Conservation (phyloP, 2,329 filamentous ascomycete genomes). For the Fusarium xyrophilum region DNA sequence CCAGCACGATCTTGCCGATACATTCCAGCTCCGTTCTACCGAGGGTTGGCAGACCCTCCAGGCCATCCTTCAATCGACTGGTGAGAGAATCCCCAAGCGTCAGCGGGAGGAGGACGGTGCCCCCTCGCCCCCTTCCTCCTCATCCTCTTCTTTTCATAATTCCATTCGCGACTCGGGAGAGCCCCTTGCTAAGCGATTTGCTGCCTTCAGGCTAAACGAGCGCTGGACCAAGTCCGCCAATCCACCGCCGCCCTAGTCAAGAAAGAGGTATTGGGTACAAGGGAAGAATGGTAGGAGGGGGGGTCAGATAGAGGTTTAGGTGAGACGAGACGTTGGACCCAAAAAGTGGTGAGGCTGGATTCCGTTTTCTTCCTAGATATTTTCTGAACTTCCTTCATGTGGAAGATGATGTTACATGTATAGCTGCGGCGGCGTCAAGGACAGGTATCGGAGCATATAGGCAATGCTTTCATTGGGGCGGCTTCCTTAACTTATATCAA, state of each 20-base stretch:
- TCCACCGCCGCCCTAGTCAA: conserved; percentile 37
- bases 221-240: conserved; percentile 38
- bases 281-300: neutral
- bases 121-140: conserved; percentile 41
- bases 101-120: conserved; percentile 48
- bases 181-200: conserved; percentile 71
- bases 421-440: conserved; percentile 30
- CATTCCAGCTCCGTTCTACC: conserved; percentile 82
- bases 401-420: conserved; percentile 27
- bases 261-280: conserved; percentile 13
- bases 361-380: conserved; percentile 5
- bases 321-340: neutral
- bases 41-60: conserved; percentile 93
- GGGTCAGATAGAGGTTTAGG: neutral
- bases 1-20: conserved; percentile 79
- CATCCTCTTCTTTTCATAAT: conserved; percentile 41
- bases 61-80: conserved; percentile 92
- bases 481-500: conserved; percentile 6
- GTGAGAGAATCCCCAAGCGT: conserved; percentile 92
- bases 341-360: conserved; percentile 6
- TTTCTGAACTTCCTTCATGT: conserved; percentile 17
- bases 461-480: conserved; percentile 18
- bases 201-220: conserved; percentile 68
- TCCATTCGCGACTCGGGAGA: conserved; percentile 52
- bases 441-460: conserved; percentile 28